Percentiles rank a stretch among this genome's conserved stretches.
Evolutionary conservation across 768 basidiomycete genomes (phyloP).

Genomic region (Leccinum disarticulatum): DNA sequence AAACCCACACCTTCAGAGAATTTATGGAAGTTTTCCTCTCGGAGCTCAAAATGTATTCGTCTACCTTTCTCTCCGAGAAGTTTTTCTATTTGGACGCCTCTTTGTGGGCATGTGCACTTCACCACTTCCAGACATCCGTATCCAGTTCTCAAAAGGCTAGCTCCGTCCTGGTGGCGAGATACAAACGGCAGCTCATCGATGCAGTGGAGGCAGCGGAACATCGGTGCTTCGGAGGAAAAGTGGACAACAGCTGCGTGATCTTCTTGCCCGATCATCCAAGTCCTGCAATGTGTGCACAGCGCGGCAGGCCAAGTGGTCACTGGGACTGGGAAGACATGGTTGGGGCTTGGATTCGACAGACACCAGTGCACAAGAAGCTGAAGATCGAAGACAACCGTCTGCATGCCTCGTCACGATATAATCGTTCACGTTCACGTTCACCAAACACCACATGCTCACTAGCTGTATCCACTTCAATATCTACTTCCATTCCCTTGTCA

Average conservation of each 20-base stretch:
- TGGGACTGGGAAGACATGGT: constrained; percentile 53
- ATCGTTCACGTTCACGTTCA: neutral
- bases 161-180: constrained; percentile 29
- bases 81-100: constrained; percentile 48
- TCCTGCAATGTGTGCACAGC: constrained; percentile 6
- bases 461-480: neutral
- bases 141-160: constrained; percentile 21
- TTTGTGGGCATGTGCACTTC: constrained; percentile 51
- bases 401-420: neutral
- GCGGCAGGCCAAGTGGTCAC: constrained; percentile 26
- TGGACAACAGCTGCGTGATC: constrained; percentile 16
- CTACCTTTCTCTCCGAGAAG: constrained; percentile 32
- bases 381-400: constrained; percentile 9
- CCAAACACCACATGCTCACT: neutral
- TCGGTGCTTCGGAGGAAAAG: constrained; percentile 40
- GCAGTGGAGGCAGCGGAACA: constrained; percentile 52
- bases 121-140: constrained; percentile 41
- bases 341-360: constrained; percentile 44
- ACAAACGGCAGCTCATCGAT: constrained; percentile 44
- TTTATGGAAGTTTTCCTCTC: constrained; percentile 27
- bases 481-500: constrained; percentile 1
- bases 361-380: constrained; percentile 32
- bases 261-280: constrained; percentile 8
- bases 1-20: constrained; percentile 8
- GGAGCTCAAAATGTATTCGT: constrained; percentile 26